Evolutionary conservation across 306 rosid species (phyloP), one percentile per base, ranked within the genome.

Genomic region (Vicia villosa): DNA sequence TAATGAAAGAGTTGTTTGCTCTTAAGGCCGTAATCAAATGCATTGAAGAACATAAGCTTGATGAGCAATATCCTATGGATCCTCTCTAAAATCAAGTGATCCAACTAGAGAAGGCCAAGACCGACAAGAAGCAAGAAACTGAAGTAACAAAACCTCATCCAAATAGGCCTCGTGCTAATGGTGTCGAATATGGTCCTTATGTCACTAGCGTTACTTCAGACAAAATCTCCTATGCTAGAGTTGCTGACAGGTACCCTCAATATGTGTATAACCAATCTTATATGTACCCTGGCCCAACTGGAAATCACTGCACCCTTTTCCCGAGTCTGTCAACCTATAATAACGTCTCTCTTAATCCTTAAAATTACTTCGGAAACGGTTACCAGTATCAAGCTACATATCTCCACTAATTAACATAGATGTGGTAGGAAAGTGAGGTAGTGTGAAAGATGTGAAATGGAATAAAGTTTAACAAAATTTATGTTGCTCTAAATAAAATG

Each of bases 71-170:
- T 77, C 85, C 98, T 3, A 74, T 85, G 65, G 96, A n/a, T n/a
- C n/a, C n/a, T n/a, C n/a, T n/a, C n/a, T n/a, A n/a, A n/a, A n/a
- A n/a, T n/a, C n/a, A n/a, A 67, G 81, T 94, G 16, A 1, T 79
- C 60, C 95, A 79, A 71, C 81, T 94, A 40, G 98, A 94, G 83
- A 94, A 88, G 78, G 96, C 92, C 58, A 94, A 90, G 75, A 96
- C 98, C 14, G 97, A 90, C 74, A 90, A 87, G 89, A 94, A 90
- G 79, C 83, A 95, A 76, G 97, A 80, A 74, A 86, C 96, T 0
- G 98, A 94, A 83, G 85, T 88, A 0, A 73, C 96, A 45, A 94
- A 88, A 74, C 98, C 98, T 79, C 98, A 90, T 75, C 92, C 98
- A 4, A 94, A 94, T 84, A 86, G 98, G 79, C 98, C 98, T 59